These are phyloP conservation scores for Lipomyces sp. DNA, from an alignment of 805 yeast species.

Conservation along the genomic window DNA sequence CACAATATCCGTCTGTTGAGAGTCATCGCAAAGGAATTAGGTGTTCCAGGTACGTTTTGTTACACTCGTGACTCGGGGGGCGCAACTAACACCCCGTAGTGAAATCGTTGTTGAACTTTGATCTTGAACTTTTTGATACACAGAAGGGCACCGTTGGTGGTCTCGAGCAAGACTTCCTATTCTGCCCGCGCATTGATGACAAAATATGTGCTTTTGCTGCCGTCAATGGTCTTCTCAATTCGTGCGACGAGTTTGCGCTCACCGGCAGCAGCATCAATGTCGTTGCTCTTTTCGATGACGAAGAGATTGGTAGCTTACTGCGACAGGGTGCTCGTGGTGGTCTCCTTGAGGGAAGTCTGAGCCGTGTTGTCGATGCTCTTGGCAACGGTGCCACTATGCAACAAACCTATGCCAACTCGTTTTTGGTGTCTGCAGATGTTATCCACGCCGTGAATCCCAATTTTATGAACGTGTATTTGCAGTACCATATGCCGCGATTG, in stretches of 20 bases:
- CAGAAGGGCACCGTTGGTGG: conserved; percentile 84
- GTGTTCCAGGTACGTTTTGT: conserved; percentile 44
- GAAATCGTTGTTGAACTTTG: conserved; percentile 67
- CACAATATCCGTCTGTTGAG: conserved; percentile 65
- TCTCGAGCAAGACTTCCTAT: conserved; percentile 72
- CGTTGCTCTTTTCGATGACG: conserved; percentile 75
- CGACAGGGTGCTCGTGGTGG: conserved; percentile 86
- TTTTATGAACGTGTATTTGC: conserved; percentile 60
- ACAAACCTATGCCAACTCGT: conserved; percentile 64
- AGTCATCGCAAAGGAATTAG: conserved; percentile 66
- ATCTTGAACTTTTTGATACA: conserved; percentile 78
- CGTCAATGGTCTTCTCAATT: conserved; percentile 59
- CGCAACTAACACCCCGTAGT: conserved; percentile 44
- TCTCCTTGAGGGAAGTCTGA: conserved; percentile 65
- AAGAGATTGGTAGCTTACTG: conserved; percentile 80
- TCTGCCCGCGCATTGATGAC: conserved; percentile 85
- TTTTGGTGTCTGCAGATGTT: conserved; percentile 83
- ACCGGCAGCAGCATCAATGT: conserved; percentile 48
- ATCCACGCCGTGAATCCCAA: conserved; percentile 83
- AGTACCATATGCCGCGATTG: conserved; percentile 78
- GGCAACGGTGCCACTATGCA: conserved; percentile 44
- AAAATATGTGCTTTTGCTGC: conserved; percentile 81
- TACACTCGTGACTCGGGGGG: neutral
- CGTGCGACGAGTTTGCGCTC: conserved; percentile 46
- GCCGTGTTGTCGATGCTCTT: conserved; percentile 48